Percentiles rank a stretch among this genome's conserved stretches.
Conservation (phyloP, 192 early-diverging fungal genomes). For the Coemansia sp. region DNA sequence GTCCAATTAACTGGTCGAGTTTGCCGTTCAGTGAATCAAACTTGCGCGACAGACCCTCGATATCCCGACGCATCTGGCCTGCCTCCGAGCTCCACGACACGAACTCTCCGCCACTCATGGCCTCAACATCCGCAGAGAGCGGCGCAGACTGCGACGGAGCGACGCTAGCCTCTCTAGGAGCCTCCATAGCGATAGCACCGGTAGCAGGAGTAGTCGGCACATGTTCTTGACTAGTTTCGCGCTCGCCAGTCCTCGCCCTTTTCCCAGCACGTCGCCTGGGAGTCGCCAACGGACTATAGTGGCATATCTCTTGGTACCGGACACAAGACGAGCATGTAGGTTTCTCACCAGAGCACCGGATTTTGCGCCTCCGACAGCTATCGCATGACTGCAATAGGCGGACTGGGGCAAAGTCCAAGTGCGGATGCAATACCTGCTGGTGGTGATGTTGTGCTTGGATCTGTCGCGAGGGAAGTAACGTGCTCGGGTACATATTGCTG, state of each 20-base stretch:
- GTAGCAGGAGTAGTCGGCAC: neutral
- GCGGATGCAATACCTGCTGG: slow-evolving; percentile 17
- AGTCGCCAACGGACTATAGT: slow-evolving; percentile 56
- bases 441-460: slow-evolving; percentile 25
- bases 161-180: neutral
- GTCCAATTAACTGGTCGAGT: slow-evolving; percentile 28
- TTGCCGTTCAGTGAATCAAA: slow-evolving; percentile 38
- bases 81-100: slow-evolving; percentile 26
- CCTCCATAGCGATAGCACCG: neutral
- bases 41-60: slow-evolving; percentile 28
- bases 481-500: slow-evolving; percentile 32
- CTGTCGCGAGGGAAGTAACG: slow-evolving; percentile 28
- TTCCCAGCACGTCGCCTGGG: slow-evolving; percentile 47
- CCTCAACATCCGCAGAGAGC: neutral
- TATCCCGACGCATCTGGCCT: slow-evolving; percentile 23
- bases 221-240: neutral
- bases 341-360: slow-evolving; percentile 55
- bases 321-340: slow-evolving; percentile 56
- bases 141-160: slow-evolving; percentile 3
- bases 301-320: slow-evolving; percentile 51
- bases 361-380: slow-evolving; percentile 54
- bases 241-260: slow-evolving; percentile 13
- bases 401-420: slow-evolving; percentile 16
- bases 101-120: neutral
- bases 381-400: slow-evolving; percentile 58